Base-by-base conservation (phyloP, 345 rosid species). In the Citrus glauca region DNA sequence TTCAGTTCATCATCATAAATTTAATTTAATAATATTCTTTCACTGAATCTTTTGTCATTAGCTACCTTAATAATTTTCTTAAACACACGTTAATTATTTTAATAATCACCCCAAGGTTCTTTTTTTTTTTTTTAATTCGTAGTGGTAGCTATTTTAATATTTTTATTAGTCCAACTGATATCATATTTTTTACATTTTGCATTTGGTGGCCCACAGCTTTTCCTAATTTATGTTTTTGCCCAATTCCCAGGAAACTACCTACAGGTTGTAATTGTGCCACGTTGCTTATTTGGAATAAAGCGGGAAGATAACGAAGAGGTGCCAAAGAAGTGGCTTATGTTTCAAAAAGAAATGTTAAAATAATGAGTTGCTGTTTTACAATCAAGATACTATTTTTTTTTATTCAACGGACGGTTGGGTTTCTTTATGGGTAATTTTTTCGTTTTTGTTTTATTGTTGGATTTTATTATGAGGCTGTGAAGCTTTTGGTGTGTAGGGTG, bases 391-490 rank as follows among this genome's bases (percentile, higher is more conserved):
- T 55, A 9, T 71, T 37, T 56, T 67, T 56, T 67, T 53, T 37
- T 45, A 10, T 79, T 74, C 50, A 66, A 75, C 55, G 30, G 69
- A 56, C 66, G 67, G 50, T 50, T 70, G 38, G 66, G 70, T 69
- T 81, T 86, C 7, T 79, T 66, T 71, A 75, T 72, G 82, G 83
- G 79, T 56, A 17, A 68, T 57, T 77, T 79, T 79, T 61, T 74
- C 73, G 27, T 50, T 57, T 74, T 74, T 68, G 28, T 57, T 76
- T 65, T 42, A 74, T 72, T 74, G 10, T 85, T 73, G 73, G 62
- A 86, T 37, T 87, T 89, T 88, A 59, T n/a, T 59, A 74, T 88
- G 91, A 88, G 94, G 93, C 86, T 80, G 84, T 82, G 81, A 82
- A 78, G 80, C 57, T 73, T 82, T 78, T 75, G 66, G 57, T 77